Base-by-base conservation (phyloP, 2,329 filamentous ascomycete species). In the Fusarium equiseti region DNA sequence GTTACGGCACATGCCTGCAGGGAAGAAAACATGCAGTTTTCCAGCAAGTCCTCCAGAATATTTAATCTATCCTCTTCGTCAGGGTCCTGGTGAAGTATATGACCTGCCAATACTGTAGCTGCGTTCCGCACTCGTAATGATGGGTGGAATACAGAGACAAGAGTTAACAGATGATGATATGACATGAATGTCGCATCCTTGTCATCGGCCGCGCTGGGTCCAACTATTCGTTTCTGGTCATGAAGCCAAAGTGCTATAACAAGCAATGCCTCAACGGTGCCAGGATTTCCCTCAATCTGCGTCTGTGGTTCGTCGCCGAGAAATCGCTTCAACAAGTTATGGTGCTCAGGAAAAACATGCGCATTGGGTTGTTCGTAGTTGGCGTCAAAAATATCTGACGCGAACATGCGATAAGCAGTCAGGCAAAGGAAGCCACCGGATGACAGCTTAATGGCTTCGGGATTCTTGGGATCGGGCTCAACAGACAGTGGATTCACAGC, bases 21-120 rank as follows among this genome's bases (percentile, higher is more conserved):
- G 1, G 86, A 83, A 4, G 88, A 83, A 72, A 89, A 91, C 71
- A 88, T 85, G 81, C 89, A 91, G 76, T 90, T 89, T 77, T 91
- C 88, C 15, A 91, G 79, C 15, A 91, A 83, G 73, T 91, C 89
- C 55, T 89, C 86, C 11, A 92, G 83, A 68, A 91, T 91, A 29
- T 84, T 83, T 18, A 91, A 80, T 8, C 89, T 84, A 73, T 87
- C 84, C 5, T 86, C 83, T 63, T 89, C 87, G 27, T 88, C 84
- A 1, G 89, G 88, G 66, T 90, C 85, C 4, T 86, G 82, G 72
- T 91, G 89, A 38, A 89, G 81, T 16, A 89, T 79, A 3, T 78
- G 75, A 10, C 87, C 87, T 5, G 88, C 87, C 15, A 89, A 81
- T 5, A 80, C 78, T 4, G 84, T 87, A 6, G 87, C 84, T 0